Percentiles rank a stretch among this genome's conserved stretches.
phyloP scores from a whole-genome alignment of 1,284 basidiomycete genomes.

The Fomes fomentarius region DNA sequence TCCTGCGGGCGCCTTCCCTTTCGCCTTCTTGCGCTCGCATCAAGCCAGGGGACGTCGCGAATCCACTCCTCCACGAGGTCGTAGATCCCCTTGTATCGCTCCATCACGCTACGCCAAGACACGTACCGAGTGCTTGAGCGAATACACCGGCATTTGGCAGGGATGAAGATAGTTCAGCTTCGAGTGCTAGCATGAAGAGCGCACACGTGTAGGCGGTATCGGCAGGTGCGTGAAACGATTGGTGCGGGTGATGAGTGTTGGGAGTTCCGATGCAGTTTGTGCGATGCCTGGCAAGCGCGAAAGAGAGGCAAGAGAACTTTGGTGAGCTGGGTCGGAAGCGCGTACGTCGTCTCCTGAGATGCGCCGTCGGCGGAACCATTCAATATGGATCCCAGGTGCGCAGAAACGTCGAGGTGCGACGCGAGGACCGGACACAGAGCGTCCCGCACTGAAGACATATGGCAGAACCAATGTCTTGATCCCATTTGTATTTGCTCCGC shows the following conservation, averaged over 20 bases:
- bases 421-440: conserved; percentile 62
- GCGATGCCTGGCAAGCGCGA: conserved; percentile 46
- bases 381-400: conserved; percentile 44
- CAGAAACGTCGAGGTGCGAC: conserved; percentile 51
- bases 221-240: conserved; percentile 42
- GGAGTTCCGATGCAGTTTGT: conserved; percentile 59
- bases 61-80: conserved; percentile 62
- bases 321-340: conserved; percentile 41
- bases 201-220: conserved; percentile 65
- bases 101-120: conserved; percentile 60
- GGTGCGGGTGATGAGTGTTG: conserved; percentile 51
- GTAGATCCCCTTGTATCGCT: conserved; percentile 67
- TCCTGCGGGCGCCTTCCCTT: conserved; percentile 36
- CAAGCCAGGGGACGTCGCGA: conserved; percentile 70
- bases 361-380: conserved; percentile 28
- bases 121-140: conserved; percentile 53
- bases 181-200: conserved; percentile 69
- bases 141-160: conserved; percentile 59
- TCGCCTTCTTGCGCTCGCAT: conserved; percentile 40
- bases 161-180: conserved; percentile 60
- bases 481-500: conserved; percentile 54
- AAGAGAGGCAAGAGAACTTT: conserved; percentile 43
- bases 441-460: conserved; percentile 70
- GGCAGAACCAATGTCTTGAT: conserved; percentile 57
- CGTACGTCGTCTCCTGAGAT: conserved; percentile 13